Evolutionary conservation across 2,329 filamentous ascomycete species (phyloP), one percentile per base, ranked within the genome.

Genomic region (Cephalotrichum gorgonifer): DNA sequence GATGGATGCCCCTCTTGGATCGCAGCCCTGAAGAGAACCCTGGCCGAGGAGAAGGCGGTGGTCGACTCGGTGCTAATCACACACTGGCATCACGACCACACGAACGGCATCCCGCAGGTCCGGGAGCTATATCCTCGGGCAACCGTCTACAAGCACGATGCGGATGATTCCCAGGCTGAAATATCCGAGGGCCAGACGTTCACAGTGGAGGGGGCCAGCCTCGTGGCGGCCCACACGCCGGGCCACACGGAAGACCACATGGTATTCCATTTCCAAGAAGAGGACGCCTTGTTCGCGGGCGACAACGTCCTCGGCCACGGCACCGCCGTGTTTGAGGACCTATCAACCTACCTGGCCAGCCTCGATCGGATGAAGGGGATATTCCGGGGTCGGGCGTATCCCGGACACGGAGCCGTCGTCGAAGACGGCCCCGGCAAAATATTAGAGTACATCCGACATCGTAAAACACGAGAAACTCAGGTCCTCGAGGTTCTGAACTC

Each of bases 21-120:
- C 39, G 64, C 73, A 0, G 75, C 78, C 0, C 67, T 98, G 31
- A 76, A 78, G 54, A 67, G 72, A 4, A 78, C 83, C 0, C 73
- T 97, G 3, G 64, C 71, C 6, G 67, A 79, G 23, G 86, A 95
- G 62, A 75, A 81, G 23, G 84, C 85, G 20, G 76, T 72, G 0
- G 71, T 97, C 23, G 72, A 79, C n/a, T 70, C 74, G 17, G 81
- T 83, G 0, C 72, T 98, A 22, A 72, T 98, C 44, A 94, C 90
- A 0, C 93, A 98, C 64, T 95, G 90, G 88, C 93, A 98, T 61
- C 77, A 71, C 39, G 93, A 98, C 60, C 93, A 98, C 61, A 76
- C 83, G 6, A 79, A 82, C 23, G 93, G 93, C 7, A 76, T 96
- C 23, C 62, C 68, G 3, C 81, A 94, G 57, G 70, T 96, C 1